Conservation (phyloP, 192 early-diverging fungal genomes). For the Podila epicladia region DNA sequence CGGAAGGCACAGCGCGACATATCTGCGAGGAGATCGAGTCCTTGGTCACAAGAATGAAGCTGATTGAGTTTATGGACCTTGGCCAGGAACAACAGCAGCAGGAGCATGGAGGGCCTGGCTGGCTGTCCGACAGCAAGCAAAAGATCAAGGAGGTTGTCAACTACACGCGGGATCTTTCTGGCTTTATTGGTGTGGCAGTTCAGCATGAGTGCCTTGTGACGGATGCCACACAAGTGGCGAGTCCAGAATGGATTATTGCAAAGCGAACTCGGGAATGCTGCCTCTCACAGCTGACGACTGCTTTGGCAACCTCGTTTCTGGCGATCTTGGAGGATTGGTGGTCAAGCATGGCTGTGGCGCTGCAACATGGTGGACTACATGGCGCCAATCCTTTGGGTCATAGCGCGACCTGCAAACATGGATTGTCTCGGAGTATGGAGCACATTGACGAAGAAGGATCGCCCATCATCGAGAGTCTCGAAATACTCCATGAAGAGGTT, state of each 20-base stretch:
- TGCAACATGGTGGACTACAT: not conserved
- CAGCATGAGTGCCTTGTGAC: conserved; percentile 35
- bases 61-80: conserved; percentile 7
- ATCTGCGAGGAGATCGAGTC: conserved; percentile 28
- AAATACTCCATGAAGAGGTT: not conserved
- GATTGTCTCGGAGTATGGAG: conserved; percentile 2
- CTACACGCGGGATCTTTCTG: conserved; percentile 20
- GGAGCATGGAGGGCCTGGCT: not conserved
- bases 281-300: conserved; percentile 22
- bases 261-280: conserved; percentile 43
- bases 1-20: conserved; percentile 5
- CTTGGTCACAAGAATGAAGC: conserved; percentile 16
- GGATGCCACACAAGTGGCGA: conserved; percentile 21
- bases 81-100: not conserved
- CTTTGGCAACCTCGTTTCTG: conserved; percentile 25
- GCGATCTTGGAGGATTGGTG: conserved; percentile 46
- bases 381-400: not conserved
- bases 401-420: not conserved
- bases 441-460: conserved; percentile 17
- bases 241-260: conserved; percentile 33
- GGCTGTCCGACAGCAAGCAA: conserved; percentile 8
- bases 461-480: not conserved
- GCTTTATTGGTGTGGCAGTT: conserved; percentile 29
- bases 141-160: conserved; percentile 27
- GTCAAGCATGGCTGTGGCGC: conserved; percentile 26